Evolutionary conservation across 2,329 filamentous ascomycete genomes (phyloP), one percentile per base, ranked within the genome.

Genomic region (Fusarium cicatricum): DNA sequence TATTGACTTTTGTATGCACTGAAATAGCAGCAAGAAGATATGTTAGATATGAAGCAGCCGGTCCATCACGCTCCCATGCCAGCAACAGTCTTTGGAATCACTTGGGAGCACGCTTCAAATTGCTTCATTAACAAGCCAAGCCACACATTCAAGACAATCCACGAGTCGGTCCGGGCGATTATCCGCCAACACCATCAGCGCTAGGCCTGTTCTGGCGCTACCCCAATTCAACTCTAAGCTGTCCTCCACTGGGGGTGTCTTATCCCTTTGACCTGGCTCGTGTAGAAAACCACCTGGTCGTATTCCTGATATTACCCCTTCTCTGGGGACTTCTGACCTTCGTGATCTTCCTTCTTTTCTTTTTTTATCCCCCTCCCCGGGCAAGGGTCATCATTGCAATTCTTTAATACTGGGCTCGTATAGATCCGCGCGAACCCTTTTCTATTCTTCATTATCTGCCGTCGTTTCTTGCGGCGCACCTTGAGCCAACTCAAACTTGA

Each of bases 161-260:
- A 11, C 15, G 15, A 19, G 14, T 23, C 15, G 52, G 55, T 40
- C 38, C 59, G 58, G 44, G 37, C 39, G 40, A 64, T 61, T 56
- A 39, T 61, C 50, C 57, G 43, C 26, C 33, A 14, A 29, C n/a
- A 12, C 10, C 6, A 10, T 17, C 54, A 52, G 34, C 60, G 40
- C 66, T 68, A 69, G 44, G 32, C 66, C 55, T 32, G 19, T 60
- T 66, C 29, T 26, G 41, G 51, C 41, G 15, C 33, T 47, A 41
- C 32, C 40, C 40, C 52, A 56, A 67, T 57, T 60, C 65, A 66
- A 65, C 66, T 64, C 62, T 67, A 62, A 59, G 64, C 65, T 58
- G 64, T 63, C 64, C 64, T 68, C 23, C 23, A 8, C 23, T 26
- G 23, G 23, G 23, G 23, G 23, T 21, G 56, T 56, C 59, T 47